Percentiles rank a stretch among this genome's conserved stretches.
Conservation (phyloP, 306 rosid genomes). For the Citrullus colocynthis region DNA sequence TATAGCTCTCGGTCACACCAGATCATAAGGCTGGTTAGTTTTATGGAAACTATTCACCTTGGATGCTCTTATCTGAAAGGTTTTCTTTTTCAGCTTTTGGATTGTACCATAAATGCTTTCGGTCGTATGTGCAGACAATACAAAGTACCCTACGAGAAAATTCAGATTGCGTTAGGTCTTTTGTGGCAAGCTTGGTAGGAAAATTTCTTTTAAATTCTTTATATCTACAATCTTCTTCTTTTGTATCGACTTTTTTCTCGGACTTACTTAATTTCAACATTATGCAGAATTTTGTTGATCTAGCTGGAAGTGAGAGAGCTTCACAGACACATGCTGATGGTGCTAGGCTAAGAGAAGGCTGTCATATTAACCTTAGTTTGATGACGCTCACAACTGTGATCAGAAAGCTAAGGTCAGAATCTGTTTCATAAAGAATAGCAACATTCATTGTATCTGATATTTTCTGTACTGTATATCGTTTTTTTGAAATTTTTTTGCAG, state of each 20-base stretch:
- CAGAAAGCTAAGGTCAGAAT: constrained; percentile 88
- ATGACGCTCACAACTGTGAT: constrained; percentile 99
- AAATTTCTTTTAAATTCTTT: background rate
- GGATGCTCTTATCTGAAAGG: background rate
- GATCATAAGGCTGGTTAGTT: constrained; percentile 82
- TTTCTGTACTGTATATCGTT: background rate
- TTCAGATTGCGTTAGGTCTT: constrained; percentile 76
- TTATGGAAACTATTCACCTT: background rate
- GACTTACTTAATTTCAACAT: background rate
- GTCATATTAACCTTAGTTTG: constrained; percentile 97
- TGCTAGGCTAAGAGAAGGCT: constrained; percentile 95
- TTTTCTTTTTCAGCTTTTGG: background rate
- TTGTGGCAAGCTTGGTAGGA: constrained; percentile 89
- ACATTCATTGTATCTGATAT: background rate
- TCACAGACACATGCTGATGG: constrained; percentile 97
- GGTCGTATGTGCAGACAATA: constrained; percentile 48
- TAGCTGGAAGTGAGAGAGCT: constrained; percentile 99
- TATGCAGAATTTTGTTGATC: constrained; percentile 89
- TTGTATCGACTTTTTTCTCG: background rate
- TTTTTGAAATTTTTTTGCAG: background rate
- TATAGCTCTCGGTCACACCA: constrained; percentile 96
- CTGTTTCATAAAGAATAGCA: background rate
- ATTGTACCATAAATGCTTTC: background rate
- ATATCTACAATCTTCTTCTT: background rate
- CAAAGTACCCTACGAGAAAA: constrained; percentile 83